phyloP scores from a whole-genome alignment of 352 stramenopile genomes.

The Pythium dissotocum region DNA sequence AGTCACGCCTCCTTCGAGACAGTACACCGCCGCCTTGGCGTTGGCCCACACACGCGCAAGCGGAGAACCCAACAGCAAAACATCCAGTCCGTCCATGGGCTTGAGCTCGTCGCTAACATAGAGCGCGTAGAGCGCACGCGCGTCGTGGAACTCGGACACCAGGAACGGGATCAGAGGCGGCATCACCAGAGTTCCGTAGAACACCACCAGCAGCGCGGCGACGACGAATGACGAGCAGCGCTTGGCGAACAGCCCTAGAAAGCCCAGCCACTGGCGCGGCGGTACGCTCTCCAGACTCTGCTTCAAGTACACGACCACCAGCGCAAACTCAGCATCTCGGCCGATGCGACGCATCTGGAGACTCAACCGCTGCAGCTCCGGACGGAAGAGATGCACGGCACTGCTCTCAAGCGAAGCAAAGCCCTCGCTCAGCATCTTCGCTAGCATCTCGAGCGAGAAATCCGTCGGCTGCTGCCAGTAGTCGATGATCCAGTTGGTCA shows the following conservation, averaged over 20 bases:
- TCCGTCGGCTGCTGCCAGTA: conserved; percentile 82
- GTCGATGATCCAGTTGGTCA: conserved; percentile 71
- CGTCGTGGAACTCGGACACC: conserved; percentile 42
- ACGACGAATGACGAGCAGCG: conserved; percentile 65
- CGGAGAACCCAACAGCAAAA: conserved; percentile 70
- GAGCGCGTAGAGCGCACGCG: conserved; percentile 34
- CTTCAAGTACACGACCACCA: conserved; percentile 71
- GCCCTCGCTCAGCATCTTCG: conserved; percentile 54
- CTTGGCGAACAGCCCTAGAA: conserved; percentile 54
- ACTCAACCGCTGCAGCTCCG: conserved; percentile 52
- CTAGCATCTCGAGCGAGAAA: conserved; percentile 75
- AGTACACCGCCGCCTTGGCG: conserved; percentile 66
- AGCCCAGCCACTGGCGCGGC: conserved; percentile 36
- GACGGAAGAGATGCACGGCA: conserved; percentile 49
- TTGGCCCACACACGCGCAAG: conserved; percentile 76
- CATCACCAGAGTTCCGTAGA: conserved; percentile 54
- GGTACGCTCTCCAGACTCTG: conserved; percentile 54
- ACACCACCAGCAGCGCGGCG: conserved; percentile 45
- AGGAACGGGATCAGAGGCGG: conserved; percentile 58
- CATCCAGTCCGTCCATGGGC: conserved; percentile 58
- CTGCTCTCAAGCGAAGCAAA: conserved; percentile 56
- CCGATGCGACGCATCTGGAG: conserved; percentile 46
- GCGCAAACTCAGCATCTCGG: conserved; percentile 44
- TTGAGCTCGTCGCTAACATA: conserved; percentile 45
- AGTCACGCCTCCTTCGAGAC: conserved; percentile 62